Evolutionary conservation across 768 basidiomycete genomes (phyloP).

Genomic region (Tulasnella sp.): DNA sequence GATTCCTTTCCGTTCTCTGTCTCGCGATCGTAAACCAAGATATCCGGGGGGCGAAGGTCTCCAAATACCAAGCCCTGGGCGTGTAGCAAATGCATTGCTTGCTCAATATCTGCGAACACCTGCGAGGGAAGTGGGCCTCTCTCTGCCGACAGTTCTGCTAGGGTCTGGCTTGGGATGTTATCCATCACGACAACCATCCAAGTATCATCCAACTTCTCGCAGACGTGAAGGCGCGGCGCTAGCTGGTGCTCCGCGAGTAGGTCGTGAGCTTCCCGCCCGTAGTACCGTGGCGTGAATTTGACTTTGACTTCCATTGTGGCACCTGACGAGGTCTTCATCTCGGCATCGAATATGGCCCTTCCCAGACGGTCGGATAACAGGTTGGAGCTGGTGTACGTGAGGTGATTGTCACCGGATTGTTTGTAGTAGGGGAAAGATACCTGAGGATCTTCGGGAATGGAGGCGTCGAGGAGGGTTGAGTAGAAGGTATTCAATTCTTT

Average conservation of each 20-base stretch:
- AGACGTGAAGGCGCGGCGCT: not conserved
- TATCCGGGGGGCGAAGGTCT: no score
- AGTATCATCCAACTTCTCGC: not conserved
- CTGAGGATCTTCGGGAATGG: no score
- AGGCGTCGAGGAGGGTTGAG: not conserved
- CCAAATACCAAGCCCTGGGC: not conserved
- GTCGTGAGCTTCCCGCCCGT: not conserved
- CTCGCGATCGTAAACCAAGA: not conserved
- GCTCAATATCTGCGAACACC: not conserved
- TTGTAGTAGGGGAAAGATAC: not conserved
- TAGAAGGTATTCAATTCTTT: not conserved
- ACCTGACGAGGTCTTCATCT: not conserved
- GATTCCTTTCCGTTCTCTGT: not conserved
- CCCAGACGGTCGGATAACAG: not conserved
- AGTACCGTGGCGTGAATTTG: not conserved
- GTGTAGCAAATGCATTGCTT: not conserved
- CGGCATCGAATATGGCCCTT: not conserved
- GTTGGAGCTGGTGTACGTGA: not conserved
- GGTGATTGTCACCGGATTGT: not conserved
- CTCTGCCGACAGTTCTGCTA: not conserved
- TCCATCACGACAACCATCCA: not conserved
- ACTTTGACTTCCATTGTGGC: not conserved
- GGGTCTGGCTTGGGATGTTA: not conserved
- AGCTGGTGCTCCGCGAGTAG: not conserved
- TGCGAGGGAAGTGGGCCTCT: not conserved